A percentile compares a stretch with the other conserved stretches of the same genome.
Evolutionary conservation across 352 stramenopile genomes (phyloP).

Genomic region (Pythium volutum): DNA sequence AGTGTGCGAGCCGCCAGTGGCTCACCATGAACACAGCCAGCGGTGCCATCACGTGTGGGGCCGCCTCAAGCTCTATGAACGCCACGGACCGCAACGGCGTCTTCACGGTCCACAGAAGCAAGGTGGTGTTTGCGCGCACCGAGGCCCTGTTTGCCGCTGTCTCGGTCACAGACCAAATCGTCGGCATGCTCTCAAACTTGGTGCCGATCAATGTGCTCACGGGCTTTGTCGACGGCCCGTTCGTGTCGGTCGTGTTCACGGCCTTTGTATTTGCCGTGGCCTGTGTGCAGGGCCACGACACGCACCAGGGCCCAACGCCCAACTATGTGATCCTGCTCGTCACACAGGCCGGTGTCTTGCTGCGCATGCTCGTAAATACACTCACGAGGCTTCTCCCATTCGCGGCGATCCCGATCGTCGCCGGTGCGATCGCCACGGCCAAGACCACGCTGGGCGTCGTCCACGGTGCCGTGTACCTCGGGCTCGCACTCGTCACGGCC

Average conservation of each 20-base stretch:
- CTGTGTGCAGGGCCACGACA: conserved; percentile 50
- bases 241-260: conserved; percentile 62
- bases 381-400: conserved; percentile 62
- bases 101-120: conserved; percentile 54
- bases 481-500: conserved; percentile 39
- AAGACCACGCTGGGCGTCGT: conserved; percentile 36
- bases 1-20: conserved; percentile 38
- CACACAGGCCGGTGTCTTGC: conserved; percentile 48
- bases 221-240: conserved; percentile 45
- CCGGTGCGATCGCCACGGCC: conserved; percentile 49
- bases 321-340: conserved; percentile 63
- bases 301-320: conserved; percentile 35
- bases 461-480: conserved; percentile 42
- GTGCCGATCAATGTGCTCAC: conserved; percentile 63
- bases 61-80: no score
- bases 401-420: conserved; percentile 64
- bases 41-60: conserved; percentile 39
- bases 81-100: conserved; percentile 23
- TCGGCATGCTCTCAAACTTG: conserved; percentile 57
- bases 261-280: conserved; percentile 62
- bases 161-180: conserved; percentile 59
- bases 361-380: conserved; percentile 62
- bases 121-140: conserved; percentile 35
- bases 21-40: conserved; percentile 28
- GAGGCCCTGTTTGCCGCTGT: conserved; percentile 36